Base-by-base conservation (phyloP, 805 yeast genomes). In the Sugiyamaella valdiviana region DNA sequence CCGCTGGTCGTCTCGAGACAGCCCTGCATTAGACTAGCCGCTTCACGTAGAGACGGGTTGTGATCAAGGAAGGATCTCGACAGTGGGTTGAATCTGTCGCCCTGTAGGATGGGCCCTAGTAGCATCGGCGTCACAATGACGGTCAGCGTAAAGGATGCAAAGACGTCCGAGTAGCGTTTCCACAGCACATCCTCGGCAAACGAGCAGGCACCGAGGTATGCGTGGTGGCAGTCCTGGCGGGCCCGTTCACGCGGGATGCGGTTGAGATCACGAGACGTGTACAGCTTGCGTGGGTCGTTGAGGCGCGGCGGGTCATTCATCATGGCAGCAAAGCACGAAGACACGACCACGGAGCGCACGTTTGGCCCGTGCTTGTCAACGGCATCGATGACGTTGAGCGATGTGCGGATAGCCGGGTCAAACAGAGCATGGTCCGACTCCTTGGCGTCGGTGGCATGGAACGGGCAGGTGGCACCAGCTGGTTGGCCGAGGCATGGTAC, bases 131-230 rank as follows among this genome's bases (percentile, higher is more conserved):
- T 43, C n/a, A 50, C 51, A 9, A 56, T 44, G 5, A 43, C 45
- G 6, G 50, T 21, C 36, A 54, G 23, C 24, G 56, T 26, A 35
- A 56, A 56, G 22, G 35, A 16, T 19, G 53, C 48, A 22, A 36
- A 39, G 15, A 46, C 19, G 41, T 51, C 50, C 6, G 36, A 16
- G 36, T 49, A 51, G 17, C 29, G 32, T 16, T 76, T 72, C 82
- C 87, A 80, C 2, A 83, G 84, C 1, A 77, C 73, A 44, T 66
- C 63, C 59, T 82, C 87, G 15, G 85, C 83, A 51, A 74, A 72
- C 36, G 75, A 77, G 63, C 79, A 79, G n/a, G 84, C 78, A 3
- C 78, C 85, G 48, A 73, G 55, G 62, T 80, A 79, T 2, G 80
- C 83, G 39, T 51, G 50, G 16, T 60, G 54, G 2, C 70, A 63